These are phyloP conservation scores for Penicillium roqueforti DNA, from an alignment of 495 filamentous ascomycete species.

Conservation along the genomic window DNA sequence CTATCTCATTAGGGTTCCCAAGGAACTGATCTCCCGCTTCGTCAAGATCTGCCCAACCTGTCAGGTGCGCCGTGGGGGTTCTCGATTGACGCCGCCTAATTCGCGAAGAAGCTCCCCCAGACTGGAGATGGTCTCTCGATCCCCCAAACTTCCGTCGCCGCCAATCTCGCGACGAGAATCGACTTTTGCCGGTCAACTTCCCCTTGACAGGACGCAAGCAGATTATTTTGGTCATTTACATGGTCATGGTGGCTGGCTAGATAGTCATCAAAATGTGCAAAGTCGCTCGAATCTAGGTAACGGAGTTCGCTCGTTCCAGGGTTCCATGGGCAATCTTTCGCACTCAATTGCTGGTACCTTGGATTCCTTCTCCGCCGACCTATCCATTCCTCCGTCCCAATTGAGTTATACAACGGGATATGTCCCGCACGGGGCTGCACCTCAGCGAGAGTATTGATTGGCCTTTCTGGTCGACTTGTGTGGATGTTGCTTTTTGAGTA, in stretches of 20 bases:
- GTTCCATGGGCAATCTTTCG: slow-evolving; percentile 23
- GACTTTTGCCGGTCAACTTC: slow-evolving; percentile 21
- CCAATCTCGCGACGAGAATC: slow-evolving; percentile 38
- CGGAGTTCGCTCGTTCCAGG: slow-evolving; percentile 26
- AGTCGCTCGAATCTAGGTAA: slow-evolving; percentile 18
- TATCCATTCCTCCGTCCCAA: slow-evolving; percentile 32
- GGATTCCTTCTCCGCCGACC: slow-evolving; percentile 32
- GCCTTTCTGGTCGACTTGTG: neutral
- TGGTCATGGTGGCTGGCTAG: slow-evolving; percentile 27
- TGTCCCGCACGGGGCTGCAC: slow-evolving; percentile 26
- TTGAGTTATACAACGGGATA: slow-evolving; percentile 34
- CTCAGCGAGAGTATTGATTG: slow-evolving; percentile 29
- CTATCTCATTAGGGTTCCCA: slow-evolving; percentile 45
- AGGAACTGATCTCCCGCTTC: slow-evolving; percentile 55
- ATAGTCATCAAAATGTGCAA: slow-evolving; percentile 25
- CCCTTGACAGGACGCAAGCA: slow-evolving; percentile 30
- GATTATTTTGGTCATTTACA: slow-evolving; percentile 33
- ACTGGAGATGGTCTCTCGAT: slow-evolving; percentile 34
- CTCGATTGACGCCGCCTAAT: slow-evolving; percentile 43
- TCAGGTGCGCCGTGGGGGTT: slow-evolving; percentile 44
- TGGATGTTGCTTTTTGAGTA: neutral
- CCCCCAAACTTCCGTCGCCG: slow-evolving; percentile 41
- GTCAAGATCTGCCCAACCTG: slow-evolving; percentile 54
- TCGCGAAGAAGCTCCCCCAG: slow-evolving; percentile 43
- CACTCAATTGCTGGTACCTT: slow-evolving; percentile 28